phyloP scores from a whole-genome alignment of 768 basidiomycete species.

The Termitomyces sp. region DNA sequence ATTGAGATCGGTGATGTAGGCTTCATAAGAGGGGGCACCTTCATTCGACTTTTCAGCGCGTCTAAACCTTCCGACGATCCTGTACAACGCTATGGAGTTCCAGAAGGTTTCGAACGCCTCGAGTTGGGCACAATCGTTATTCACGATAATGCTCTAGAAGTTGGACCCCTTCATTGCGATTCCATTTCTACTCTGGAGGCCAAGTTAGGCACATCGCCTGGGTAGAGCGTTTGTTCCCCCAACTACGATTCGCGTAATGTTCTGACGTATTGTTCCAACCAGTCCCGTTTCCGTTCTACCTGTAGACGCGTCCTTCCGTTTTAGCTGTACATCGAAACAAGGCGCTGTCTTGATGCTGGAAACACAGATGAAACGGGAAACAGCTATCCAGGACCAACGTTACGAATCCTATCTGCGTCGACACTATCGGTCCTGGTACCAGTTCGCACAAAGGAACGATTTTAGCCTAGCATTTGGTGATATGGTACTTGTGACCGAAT shows the following conservation, averaged over 20 bases:
- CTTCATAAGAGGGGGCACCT: conserved; percentile 12
- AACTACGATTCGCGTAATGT: no score
- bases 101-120: conserved; percentile 9
- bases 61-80: conserved; percentile 8
- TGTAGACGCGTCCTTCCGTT: neutral
- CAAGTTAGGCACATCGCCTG: no score
- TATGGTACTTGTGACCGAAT: conserved; percentile 11
- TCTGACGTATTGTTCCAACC: no score
- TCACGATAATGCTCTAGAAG: no score
- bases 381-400: conserved; percentile 1
- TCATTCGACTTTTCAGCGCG: conserved; percentile 16
- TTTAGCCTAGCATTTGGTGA: conserved; percentile 8
- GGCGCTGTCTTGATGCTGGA: conserved; percentile 14
- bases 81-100: conserved; percentile 10
- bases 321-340: conserved; percentile 4
- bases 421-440: conserved; percentile 13
- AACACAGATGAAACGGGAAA: conserved; percentile 10
- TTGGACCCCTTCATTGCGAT: no score
- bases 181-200: no score
- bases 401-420: conserved; percentile 3
- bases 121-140: neutral
- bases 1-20: conserved; percentile 18
- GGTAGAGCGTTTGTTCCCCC: no score
- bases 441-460: conserved; percentile 1
- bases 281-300: neutral